A percentile compares a stretch with the other conserved stretches of the same genome.
phyloP scores from a whole-genome alignment of 83 land plant genomes.

The Picea mariana region DNA sequence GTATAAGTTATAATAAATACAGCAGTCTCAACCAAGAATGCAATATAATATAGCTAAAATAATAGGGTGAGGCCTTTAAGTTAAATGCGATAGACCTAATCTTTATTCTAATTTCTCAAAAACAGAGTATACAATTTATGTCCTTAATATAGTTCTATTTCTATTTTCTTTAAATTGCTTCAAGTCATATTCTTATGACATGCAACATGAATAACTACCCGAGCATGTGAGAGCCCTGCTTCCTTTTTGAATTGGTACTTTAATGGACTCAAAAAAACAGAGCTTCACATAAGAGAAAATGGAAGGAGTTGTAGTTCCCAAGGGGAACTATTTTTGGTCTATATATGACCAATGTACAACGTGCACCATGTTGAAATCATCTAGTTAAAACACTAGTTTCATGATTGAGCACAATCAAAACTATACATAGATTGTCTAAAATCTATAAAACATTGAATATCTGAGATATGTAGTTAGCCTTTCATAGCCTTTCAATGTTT shows the following conservation, averaged over 20 bases:
- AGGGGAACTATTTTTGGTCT: background rate
- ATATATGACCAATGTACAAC: background rate
- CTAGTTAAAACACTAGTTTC: background rate
- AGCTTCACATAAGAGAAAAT: background rate
- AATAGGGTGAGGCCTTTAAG: too few relatives aligned
- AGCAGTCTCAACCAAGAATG: too few relatives aligned
- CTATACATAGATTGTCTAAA: too few relatives aligned
- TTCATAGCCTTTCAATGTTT: background rate
- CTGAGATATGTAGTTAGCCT: background rate
- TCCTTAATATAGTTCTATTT: background rate
- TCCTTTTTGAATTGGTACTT: background rate
- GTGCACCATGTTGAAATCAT: background rate
- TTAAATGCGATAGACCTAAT: too few relatives aligned
- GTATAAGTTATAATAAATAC: too few relatives aligned
- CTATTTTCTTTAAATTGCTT: background rate
- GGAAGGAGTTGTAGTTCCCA: background rate
- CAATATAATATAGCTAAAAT: too few relatives aligned
- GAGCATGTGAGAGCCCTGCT: background rate
- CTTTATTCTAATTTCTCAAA: too few relatives aligned
- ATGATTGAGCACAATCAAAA: background rate
- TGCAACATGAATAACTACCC: background rate
- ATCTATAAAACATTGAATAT: background rate
- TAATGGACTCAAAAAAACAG: background rate
- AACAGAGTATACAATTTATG: background rate
- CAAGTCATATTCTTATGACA: slow-evolving; percentile 2